Evolutionary conservation across 306 rosid genomes (phyloP).

Genomic region (Adenanthera pavonina): DNA sequence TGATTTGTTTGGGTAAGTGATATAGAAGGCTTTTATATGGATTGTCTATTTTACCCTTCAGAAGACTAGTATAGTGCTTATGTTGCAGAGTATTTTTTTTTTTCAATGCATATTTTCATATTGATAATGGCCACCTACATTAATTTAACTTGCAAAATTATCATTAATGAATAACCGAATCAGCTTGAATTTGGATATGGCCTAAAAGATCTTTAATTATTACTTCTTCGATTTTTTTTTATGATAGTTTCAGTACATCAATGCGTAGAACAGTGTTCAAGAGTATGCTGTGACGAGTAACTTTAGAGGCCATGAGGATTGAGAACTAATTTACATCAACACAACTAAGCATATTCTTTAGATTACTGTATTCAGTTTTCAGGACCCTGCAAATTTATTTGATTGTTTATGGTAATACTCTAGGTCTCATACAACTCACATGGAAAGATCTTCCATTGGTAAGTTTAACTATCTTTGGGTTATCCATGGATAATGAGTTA

Average conservation of each 20-base stretch:
- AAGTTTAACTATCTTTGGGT: background rate
- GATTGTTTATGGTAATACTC: background rate
- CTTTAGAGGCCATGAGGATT: background rate
- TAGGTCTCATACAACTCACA: background rate
- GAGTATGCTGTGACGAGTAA: background rate
- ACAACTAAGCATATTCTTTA: background rate
- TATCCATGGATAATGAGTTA: background rate
- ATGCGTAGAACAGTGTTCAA: background rate
- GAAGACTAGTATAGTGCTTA: background rate
- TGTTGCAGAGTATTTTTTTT: background rate
- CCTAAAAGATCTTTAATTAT: background rate
- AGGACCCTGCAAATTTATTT: background rate
- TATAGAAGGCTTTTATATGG: background rate
- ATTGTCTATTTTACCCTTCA: background rate
- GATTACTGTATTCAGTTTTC: background rate
- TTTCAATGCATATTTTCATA: too few relatives aligned
- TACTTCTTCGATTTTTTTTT: too few relatives aligned
- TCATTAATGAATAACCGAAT: too few relatives aligned
- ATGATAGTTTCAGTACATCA: background rate
- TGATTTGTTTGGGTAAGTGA: conserved; percentile 3
- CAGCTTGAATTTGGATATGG: background rate
- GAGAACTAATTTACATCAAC: background rate
- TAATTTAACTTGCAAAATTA: too few relatives aligned
- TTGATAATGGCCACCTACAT: background rate
- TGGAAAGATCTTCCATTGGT: background rate